These are phyloP conservation scores for Vitis rupestris DNA, from an alignment of 164 flowering plant species.

Conservation along the genomic window DNA sequence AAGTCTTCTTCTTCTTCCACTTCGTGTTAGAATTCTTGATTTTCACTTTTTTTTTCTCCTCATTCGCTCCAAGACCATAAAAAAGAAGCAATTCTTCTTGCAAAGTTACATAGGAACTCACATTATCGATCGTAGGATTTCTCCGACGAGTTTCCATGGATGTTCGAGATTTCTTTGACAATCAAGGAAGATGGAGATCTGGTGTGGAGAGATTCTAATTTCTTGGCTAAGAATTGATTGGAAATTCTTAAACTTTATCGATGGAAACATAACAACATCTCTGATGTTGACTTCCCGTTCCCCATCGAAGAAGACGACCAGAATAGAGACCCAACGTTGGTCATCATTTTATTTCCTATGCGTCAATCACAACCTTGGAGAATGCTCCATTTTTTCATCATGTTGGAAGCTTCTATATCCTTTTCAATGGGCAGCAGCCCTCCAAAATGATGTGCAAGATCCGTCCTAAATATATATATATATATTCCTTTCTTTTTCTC, in stretches of 20 bases:
- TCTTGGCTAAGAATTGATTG: constrained; percentile 32
- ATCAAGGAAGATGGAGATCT: too few species aligned
- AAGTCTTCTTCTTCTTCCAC: not conserved
- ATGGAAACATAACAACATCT: constrained; percentile 23
- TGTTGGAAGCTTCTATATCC: too few species aligned
- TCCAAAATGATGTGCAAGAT: too few species aligned
- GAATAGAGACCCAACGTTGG: too few species aligned
- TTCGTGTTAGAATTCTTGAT: not conserved
- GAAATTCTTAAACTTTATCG: constrained; percentile 36
- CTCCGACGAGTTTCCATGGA: constrained; percentile 1
- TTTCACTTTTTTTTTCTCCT: constrained; percentile 18
- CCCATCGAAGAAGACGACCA: too few species aligned
- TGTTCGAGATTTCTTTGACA: not conserved
- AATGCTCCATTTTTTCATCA: too few species aligned
- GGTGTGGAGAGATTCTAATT: too few species aligned
- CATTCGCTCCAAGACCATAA: constrained; percentile 24
- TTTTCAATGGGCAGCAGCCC: too few species aligned
- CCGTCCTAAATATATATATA: too few species aligned
- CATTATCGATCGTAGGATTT: constrained; percentile 39
- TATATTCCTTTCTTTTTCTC: too few species aligned
- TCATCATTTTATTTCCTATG: constrained; percentile 8
- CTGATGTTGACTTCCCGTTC: constrained; percentile 22
- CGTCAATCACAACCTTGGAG: too few species aligned
- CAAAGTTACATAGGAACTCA: constrained; percentile 31
- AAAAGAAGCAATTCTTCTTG: constrained; percentile 31